phyloP scores from a whole-genome alignment of 1,284 basidiomycete genomes.

The Moesziomyces aphidis region DNA sequence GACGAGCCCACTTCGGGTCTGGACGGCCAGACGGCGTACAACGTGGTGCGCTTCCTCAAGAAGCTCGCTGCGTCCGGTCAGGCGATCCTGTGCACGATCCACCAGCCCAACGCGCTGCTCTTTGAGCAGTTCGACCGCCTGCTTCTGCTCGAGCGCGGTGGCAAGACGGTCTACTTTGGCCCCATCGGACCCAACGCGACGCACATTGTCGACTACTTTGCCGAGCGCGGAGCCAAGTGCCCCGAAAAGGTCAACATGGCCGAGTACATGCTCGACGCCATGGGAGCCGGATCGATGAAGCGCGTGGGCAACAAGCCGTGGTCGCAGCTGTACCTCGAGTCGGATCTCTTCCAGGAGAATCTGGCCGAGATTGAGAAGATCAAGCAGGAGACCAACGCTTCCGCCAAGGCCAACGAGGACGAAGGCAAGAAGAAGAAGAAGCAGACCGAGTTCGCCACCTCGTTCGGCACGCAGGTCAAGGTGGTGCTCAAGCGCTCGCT shows the following conservation, averaged over 20 bases:
- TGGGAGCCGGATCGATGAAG: conserved; percentile 66
- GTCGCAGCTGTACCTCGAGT: conserved; percentile 73
- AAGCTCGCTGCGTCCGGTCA: conserved; percentile 48
- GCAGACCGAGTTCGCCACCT: conserved; percentile 49
- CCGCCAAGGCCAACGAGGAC: not conserved
- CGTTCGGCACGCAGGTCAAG: conserved; percentile 32
- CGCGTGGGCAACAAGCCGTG: conserved; percentile 71
- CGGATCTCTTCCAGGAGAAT: conserved; percentile 22
- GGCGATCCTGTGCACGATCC: conserved; percentile 52
- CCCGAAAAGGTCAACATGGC: conserved; percentile 72
- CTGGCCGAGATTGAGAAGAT: conserved; percentile 27
- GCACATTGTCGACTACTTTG: conserved; percentile 45
- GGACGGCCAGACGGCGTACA: conserved; percentile 45
- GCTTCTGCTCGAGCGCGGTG: conserved; percentile 37
- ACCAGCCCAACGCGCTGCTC: conserved; percentile 48
- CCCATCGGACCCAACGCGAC: conserved; percentile 29
- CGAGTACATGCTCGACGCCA: conserved; percentile 70
- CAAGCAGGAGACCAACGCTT: conserved; percentile 24
- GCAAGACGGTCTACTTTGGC: conserved; percentile 49
- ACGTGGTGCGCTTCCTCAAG: conserved; percentile 49
- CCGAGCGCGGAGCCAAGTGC: conserved; percentile 59
- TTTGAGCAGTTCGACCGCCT: conserved; percentile 49
- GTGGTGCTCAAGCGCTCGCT: conserved; percentile 29
- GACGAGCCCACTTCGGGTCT: conserved; percentile 54
- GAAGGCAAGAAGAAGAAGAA: conserved; percentile 9